Percentiles rank a stretch among this genome's conserved stretches.
These are phyloP conservation scores for Penicillium rolfsii DNA, from an alignment of 2,329 filamentous ascomycete genomes.

Conservation along the genomic window DNA sequence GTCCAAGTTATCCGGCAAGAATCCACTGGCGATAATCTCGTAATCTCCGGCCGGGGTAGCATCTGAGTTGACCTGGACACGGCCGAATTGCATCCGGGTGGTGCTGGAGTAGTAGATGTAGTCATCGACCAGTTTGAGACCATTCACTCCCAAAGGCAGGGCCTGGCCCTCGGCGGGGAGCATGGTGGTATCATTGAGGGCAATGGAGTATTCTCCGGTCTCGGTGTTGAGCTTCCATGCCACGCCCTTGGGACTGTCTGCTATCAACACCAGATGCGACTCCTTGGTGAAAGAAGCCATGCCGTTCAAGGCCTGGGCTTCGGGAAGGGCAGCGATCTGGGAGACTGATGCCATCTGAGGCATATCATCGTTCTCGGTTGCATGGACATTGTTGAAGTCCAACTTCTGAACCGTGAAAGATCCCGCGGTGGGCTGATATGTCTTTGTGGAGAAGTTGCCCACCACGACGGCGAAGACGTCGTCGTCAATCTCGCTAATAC, in stretches of 20 bases:
- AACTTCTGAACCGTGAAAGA: constrained; percentile 27
- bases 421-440: constrained; percentile 23
- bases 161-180: constrained; percentile 23
- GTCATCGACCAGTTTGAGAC: constrained; percentile 19
- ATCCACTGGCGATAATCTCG: constrained; percentile 30
- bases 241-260: constrained; percentile 27
- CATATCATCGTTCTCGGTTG: not conserved
- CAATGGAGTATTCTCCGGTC: constrained; percentile 24
- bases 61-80: constrained; percentile 24
- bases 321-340: constrained; percentile 24
- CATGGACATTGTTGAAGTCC: constrained; percentile 14
- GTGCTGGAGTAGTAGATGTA: constrained; percentile 32
- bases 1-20: constrained; percentile 29
- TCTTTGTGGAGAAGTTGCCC: constrained; percentile 27
- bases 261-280: constrained; percentile 25
- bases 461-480: constrained; percentile 30
- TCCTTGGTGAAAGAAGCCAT: constrained; percentile 26
- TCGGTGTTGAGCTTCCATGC: constrained; percentile 28
- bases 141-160: constrained; percentile 29
- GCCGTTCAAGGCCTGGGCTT: constrained; percentile 25
- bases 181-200: constrained; percentile 29
- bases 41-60: constrained; percentile 24
- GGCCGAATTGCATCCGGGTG: constrained; percentile 28
- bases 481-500: constrained; percentile 30
- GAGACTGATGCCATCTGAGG: constrained; percentile 11